These are phyloP conservation scores for Neofusicoccum sp. DNA, from an alignment of 2,329 filamentous ascomycete species.

Conservation along the genomic window DNA sequence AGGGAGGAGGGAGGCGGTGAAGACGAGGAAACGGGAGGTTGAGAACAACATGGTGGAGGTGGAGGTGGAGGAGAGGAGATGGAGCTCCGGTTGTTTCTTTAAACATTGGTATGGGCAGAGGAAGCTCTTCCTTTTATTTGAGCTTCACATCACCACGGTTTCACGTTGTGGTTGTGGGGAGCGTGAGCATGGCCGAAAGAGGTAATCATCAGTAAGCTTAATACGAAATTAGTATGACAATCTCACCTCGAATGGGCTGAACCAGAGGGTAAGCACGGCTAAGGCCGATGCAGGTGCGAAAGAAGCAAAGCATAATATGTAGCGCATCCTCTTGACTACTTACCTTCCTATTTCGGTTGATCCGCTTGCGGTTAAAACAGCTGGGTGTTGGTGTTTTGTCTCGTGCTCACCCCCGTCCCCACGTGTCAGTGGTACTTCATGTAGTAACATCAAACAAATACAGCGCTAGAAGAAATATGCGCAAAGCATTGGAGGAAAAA, in stretches of 20 bases:
- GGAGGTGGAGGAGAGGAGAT: neutral
- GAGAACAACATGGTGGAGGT: neutral
- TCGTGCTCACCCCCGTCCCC: no score
- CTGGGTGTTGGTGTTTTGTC: no score
- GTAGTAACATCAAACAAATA: no score
- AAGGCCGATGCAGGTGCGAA: neutral
- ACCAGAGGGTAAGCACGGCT: neutral
- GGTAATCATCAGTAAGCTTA: neutral
- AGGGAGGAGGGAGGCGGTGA: conserved; percentile 30
- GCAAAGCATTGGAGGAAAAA: no score
- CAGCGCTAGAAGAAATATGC: no score
- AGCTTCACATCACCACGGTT: neutral
- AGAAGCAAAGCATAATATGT: neutral
- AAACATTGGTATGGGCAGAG: neutral
- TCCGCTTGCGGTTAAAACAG: no score
- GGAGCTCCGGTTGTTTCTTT: neutral
- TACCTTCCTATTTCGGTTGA: no score
- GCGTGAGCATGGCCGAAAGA: neutral
- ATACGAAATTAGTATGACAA: neutral
- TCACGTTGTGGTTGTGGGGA: neutral
- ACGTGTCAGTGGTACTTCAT: no score
- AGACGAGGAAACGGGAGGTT: conserved; percentile 28
- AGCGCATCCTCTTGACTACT: no score
- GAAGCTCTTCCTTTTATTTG: neutral
- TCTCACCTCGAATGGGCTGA: neutral